Conservation (phyloP, 2,329 filamentous ascomycete genomes). For the Botrytis elliptica region DNA sequence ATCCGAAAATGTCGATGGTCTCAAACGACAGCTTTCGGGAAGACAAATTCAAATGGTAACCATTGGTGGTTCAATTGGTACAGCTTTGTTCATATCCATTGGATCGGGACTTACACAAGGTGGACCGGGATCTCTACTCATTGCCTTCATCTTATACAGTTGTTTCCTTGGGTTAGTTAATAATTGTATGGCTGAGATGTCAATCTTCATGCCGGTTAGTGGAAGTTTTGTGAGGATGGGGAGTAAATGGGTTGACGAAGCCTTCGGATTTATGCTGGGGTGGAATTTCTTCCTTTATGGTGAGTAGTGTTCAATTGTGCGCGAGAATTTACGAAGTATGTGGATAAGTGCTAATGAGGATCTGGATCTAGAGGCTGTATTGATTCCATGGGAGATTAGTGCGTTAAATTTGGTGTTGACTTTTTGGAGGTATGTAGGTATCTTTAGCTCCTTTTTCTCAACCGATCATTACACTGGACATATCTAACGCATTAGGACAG, state of each 20-base stretch:
- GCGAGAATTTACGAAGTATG: background rate
- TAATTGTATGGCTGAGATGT: slow-evolving; percentile 50
- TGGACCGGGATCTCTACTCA: slow-evolving; percentile 42
- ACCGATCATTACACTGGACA: background rate
- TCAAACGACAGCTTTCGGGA: slow-evolving; percentile 42
- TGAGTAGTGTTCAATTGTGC: slow-evolving; percentile 4
- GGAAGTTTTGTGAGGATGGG: slow-evolving; percentile 55
- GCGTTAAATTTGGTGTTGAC: slow-evolving; percentile 44
- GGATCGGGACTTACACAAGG: slow-evolving; percentile 43
- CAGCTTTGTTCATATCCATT: slow-evolving; percentile 49
- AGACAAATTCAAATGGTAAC: slow-evolving; percentile 51
- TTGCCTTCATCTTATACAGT: slow-evolving; percentile 46
- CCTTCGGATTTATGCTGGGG: slow-evolving; percentile 53
- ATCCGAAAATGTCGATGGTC: slow-evolving; percentile 30
- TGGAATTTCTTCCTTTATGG: slow-evolving; percentile 65
- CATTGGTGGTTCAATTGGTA: slow-evolving; percentile 49
- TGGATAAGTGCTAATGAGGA: background rate
- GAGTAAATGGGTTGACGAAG: slow-evolving; percentile 53
- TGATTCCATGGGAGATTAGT: slow-evolving; percentile 41
- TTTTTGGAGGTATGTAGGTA: slow-evolving; percentile 43
- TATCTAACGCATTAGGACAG: slow-evolving; percentile 17
- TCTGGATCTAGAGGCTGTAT: slow-evolving; percentile 25
- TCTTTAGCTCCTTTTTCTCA: background rate
- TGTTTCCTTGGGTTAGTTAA: slow-evolving; percentile 43
- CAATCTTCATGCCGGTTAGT: slow-evolving; percentile 53